Conservation (phyloP, 2,329 filamentous ascomycete genomes). For the Fusarium phyllophilum region DNA sequence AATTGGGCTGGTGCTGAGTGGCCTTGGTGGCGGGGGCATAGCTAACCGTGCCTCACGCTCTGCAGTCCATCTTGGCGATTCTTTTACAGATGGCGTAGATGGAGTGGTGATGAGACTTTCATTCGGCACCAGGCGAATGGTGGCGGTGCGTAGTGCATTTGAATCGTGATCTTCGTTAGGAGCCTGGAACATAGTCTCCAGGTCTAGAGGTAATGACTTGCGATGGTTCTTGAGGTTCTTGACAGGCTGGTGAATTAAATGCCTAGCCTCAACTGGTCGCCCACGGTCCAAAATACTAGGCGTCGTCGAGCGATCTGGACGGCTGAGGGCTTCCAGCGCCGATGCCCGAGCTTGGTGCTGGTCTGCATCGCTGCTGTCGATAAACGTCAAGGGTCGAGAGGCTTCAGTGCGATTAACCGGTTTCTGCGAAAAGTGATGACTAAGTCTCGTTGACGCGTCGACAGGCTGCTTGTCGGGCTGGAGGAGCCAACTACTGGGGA, state of each 20-base stretch:
- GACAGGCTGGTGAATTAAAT: conserved; percentile 20
- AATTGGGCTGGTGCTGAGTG: not conserved
- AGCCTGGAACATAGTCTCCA: conserved; percentile 4
- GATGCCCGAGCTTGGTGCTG: conserved; percentile 1
- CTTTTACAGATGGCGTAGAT: not conserved
- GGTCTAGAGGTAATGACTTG: conserved; percentile 22
- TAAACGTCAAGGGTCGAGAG: not conserved
- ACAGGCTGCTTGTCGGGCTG: conserved; percentile 1
- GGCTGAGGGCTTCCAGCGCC: not conserved
- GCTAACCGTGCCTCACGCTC: not conserved
- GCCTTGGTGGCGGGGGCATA: not conserved
- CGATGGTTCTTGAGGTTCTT: conserved; percentile 4
- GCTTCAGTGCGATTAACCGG: not conserved
- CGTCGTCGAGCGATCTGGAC: not conserved
- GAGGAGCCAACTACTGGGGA: conserved; percentile 22
- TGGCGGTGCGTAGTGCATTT: not conserved
- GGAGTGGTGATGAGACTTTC: not conserved
- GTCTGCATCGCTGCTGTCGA: not conserved
- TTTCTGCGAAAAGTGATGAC: conserved; percentile 4
- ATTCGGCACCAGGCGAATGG: not conserved
- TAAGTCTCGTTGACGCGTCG: not conserved
- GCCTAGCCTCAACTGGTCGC: conserved; percentile 13
- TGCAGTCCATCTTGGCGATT: conserved; percentile 5
- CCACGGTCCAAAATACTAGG: conserved; percentile 16
- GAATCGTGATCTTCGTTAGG: not conserved